Conservation (phyloP, 257 asterid species). For the Solanum virginianum region DNA sequence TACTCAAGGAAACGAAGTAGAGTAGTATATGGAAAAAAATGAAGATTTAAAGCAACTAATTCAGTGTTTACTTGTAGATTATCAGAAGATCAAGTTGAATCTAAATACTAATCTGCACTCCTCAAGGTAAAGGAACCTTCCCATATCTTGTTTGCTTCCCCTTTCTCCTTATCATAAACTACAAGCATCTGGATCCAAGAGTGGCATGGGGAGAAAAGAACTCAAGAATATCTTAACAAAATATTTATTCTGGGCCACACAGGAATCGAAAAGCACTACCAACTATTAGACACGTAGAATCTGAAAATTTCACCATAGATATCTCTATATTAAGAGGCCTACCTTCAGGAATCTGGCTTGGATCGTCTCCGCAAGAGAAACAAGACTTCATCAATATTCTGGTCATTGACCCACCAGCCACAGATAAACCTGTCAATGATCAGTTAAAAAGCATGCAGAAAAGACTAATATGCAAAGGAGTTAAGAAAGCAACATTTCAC, state of each 20-base stretch:
- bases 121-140: neutral
- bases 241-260: neutral
- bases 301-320: constrained; percentile 1
- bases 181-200: neutral
- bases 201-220: neutral
- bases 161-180: neutral
- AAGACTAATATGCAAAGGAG: neutral
- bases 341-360: constrained; percentile 78
- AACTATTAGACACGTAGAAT: neutral
- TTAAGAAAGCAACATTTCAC: neutral
- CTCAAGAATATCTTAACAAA: neutral
- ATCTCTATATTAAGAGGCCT: constrained; percentile 12
- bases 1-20: neutral
- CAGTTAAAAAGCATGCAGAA: neutral
- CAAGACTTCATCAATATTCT: constrained; percentile 55
- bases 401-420: constrained; percentile 54
- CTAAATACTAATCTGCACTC: neutral
- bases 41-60: neutral
- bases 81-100: neutral
- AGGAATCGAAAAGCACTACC: neutral
- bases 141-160: neutral
- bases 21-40: neutral
- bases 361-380: constrained; percentile 88
- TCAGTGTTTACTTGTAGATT: neutral
- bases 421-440: neutral